Conservation (phyloP, 768 basidiomycete genomes). For the Pleurotus sapidus region DNA sequence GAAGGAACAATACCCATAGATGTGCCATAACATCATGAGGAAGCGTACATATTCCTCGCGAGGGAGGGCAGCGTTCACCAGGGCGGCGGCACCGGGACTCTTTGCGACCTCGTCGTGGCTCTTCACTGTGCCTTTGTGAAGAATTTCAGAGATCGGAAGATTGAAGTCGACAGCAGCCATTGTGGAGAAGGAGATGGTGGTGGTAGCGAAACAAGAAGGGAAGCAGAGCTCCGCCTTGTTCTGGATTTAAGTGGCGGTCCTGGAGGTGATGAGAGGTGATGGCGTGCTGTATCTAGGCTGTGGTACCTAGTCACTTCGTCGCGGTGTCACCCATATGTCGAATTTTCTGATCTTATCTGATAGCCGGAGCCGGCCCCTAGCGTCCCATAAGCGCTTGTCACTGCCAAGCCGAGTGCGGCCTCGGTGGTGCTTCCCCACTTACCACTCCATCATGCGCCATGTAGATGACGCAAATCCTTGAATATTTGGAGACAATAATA, state of each 20-base stretch:
- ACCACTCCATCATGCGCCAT: no score
- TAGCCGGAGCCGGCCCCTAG: not conserved
- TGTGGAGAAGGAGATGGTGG: constrained; percentile 21
- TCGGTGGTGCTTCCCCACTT: no score
- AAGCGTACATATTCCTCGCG: constrained; percentile 67
- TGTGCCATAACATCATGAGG: constrained; percentile 75
- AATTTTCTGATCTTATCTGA: constrained; percentile 1
- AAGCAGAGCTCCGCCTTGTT: not conserved
- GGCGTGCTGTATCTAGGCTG: not conserved
- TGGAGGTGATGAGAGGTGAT: not conserved
- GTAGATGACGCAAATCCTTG: no score
- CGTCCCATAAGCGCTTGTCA: no score
- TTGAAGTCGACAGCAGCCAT: constrained; percentile 37
- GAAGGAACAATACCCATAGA: constrained; percentile 60
- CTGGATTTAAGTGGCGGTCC: constrained; percentile 6
- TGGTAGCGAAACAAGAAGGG: constrained; percentile 10
- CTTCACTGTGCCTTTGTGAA: constrained; percentile 42
- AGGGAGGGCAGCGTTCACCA: constrained; percentile 56
- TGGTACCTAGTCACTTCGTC: not conserved
- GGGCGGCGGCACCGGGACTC: constrained; percentile 52
- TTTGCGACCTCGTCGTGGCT: constrained; percentile 60
- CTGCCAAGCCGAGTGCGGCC: no score
- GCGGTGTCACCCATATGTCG: not conserved
- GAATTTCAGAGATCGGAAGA: constrained; percentile 42
- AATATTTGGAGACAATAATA: no score